Evolutionary conservation across 306 rosid species (phyloP).

Genomic region (Prunus mongolica): DNA sequence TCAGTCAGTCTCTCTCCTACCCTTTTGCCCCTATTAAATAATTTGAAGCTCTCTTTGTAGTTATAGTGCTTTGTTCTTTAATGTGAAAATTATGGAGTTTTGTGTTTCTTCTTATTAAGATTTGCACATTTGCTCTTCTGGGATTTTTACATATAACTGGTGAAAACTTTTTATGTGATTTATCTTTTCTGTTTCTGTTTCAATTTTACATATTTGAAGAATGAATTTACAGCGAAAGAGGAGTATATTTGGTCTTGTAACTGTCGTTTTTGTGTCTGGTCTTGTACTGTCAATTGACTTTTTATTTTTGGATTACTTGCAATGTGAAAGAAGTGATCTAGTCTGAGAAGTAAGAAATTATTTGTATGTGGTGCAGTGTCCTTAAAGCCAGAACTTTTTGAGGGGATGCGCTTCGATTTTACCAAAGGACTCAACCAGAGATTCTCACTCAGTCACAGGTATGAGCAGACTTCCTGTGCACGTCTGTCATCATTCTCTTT

Average conservation of each 20-base stretch:
- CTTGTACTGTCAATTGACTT: not conserved
- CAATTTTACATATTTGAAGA: not conserved
- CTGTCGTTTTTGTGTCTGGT: not conserved
- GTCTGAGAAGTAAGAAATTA: not conserved
- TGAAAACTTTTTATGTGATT: not conserved
- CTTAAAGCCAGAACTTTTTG: conserved; percentile 92
- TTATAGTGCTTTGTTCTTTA: not conserved
- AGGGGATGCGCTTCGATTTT: conserved; percentile 94
- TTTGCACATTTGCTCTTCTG: not conserved
- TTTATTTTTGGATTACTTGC: not conserved
- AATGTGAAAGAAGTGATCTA: not conserved
- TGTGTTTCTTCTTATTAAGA: not conserved
- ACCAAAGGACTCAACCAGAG: conserved; percentile 84
- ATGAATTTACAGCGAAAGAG: not conserved
- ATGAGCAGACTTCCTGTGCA: not conserved
- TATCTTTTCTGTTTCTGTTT: not conserved
- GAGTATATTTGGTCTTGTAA: not conserved
- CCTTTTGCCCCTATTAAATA: not conserved
- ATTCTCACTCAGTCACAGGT: conserved; percentile 98
- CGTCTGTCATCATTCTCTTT: not conserved
- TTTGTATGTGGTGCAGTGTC: conserved; percentile 57
- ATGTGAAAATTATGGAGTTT: not conserved
- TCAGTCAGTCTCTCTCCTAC: conserved; percentile 46
- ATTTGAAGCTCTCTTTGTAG: not conserved
- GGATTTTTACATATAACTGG: not conserved